A percentile compares a stretch with the other conserved stretches of the same genome.
phyloP scores from a whole-genome alignment of 2,329 filamentous ascomycete genomes.

The Penicillium sp. region DNA sequence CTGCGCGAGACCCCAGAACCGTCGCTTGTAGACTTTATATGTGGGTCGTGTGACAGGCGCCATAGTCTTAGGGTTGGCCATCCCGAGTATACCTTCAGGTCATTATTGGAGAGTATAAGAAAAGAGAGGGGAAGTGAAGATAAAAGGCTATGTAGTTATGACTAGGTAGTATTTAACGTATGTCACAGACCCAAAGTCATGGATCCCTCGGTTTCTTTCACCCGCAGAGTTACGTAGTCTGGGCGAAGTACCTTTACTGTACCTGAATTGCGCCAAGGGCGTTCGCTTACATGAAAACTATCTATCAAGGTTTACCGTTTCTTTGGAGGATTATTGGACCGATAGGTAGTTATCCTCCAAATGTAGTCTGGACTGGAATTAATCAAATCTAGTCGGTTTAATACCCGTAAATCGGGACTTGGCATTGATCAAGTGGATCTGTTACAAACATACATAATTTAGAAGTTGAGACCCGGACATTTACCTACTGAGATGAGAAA shows the following conservation, averaged over 20 bases:
- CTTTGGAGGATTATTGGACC: not conserved
- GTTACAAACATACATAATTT: not conserved
- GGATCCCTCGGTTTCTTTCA: not conserved
- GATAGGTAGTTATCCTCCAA: not conserved
- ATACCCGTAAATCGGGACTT: not conserved
- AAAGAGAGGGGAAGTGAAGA: not conserved
- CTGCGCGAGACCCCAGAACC: slow-evolving; percentile 85
- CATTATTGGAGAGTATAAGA: not conserved
- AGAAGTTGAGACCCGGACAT: not conserved
- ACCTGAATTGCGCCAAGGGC: not conserved
- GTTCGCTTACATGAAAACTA: not conserved
- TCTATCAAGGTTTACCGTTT: not conserved
- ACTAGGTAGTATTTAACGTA: not conserved
- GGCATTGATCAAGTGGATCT: not conserved
- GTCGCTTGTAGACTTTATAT: slow-evolving; percentile 71
- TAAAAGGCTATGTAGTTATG: not conserved
- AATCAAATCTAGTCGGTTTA: not conserved
- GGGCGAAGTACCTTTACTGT: not conserved
- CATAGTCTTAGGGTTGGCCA: not conserved
- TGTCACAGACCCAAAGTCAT: not conserved
- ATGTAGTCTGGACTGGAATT: not conserved
- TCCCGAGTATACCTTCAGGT: not conserved
- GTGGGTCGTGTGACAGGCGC: slow-evolving; percentile 22
- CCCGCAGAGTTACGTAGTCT: slow-evolving; percentile 1
- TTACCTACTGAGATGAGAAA: not conserved